Conservation (phyloP, 2,329 filamentous ascomycete species). For the Leptodontidium sp. region DNA sequence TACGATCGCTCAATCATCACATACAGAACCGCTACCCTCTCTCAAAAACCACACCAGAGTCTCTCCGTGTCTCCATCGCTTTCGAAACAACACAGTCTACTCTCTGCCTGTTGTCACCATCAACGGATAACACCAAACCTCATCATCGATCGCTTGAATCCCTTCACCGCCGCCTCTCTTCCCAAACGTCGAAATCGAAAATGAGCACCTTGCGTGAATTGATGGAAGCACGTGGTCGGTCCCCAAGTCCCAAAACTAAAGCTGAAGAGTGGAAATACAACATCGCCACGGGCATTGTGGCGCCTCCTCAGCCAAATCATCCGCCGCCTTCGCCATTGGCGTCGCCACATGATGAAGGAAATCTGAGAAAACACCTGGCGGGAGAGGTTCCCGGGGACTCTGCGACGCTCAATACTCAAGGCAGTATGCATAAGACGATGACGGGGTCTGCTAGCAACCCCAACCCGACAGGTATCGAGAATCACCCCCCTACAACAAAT, state of each 20-base stretch:
- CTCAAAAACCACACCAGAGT: not conserved
- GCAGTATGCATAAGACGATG: not conserved
- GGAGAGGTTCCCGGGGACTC: not conserved
- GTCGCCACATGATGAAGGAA: not conserved
- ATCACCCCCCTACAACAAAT: too few relatives aligned
- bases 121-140: too few relatives aligned
- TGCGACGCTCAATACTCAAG: not conserved
- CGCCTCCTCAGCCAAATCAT: not conserved
- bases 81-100: not conserved
- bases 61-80: not conserved
- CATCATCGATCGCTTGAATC: too few relatives aligned
- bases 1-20: not conserved
- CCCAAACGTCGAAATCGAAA: too few relatives aligned
- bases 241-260: not conserved
- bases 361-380: not conserved
- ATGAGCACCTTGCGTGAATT: not conserved
- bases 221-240: not conserved
- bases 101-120: not conserved
- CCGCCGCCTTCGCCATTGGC: not conserved
- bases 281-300: not conserved
- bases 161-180: too few relatives aligned
- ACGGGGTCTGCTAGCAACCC: too few relatives aligned
- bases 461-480: too few relatives aligned
- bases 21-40: not conserved
- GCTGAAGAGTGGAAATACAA: not conserved